phyloP scores from a whole-genome alignment of 2,329 filamentous ascomycete species.

The Ceratocystis destructans region DNA sequence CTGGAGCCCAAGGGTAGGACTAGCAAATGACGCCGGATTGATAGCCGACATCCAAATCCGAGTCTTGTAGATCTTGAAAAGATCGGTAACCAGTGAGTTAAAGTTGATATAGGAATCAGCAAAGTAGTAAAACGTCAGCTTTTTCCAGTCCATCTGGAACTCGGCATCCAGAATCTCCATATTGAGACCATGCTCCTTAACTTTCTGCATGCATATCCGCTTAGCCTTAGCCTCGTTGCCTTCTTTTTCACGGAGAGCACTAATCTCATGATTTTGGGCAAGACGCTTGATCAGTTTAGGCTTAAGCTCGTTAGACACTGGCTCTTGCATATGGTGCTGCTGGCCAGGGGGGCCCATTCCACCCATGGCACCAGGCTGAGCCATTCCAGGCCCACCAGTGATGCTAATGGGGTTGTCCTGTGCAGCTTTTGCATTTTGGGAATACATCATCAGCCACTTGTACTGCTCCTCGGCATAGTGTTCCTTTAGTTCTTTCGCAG shows the following conservation, averaged over 20 bases:
- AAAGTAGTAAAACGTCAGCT: conserved; percentile 98
- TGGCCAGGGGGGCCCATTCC: conserved; percentile 64
- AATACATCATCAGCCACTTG: conserved; percentile 98
- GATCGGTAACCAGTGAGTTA: conserved; percentile 88
- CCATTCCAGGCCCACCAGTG: conserved; percentile 1
- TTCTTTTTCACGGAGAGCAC: conserved; percentile 83
- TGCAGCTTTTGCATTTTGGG: conserved; percentile 54
- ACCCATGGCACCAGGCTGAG: conserved; percentile 46
- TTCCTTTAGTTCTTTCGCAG: conserved; percentile 78
- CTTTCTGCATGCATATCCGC: conserved; percentile 90
- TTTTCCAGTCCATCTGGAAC: conserved; percentile 99
- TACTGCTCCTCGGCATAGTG: conserved; percentile 92
- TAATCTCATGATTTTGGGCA: conserved; percentile 80
- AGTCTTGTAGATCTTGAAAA: conserved; percentile 99
- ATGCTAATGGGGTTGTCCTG: conserved; percentile 49
- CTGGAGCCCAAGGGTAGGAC: conserved; percentile 57
- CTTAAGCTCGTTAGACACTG: conserved; percentile 63
- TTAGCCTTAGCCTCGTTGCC: conserved; percentile 97
- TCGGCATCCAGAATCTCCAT: conserved; percentile 99
- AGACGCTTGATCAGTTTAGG: conserved; percentile 95
- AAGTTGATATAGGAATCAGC: conserved; percentile 98
- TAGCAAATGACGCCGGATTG: conserved; percentile 90
- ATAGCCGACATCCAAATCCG: conserved; percentile 99
- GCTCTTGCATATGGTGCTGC: conserved; percentile 59
- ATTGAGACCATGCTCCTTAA: conserved; percentile 81